Base-by-base conservation (phyloP, 176 grass and related monocot genomes). In the Phragmites australis region DNA sequence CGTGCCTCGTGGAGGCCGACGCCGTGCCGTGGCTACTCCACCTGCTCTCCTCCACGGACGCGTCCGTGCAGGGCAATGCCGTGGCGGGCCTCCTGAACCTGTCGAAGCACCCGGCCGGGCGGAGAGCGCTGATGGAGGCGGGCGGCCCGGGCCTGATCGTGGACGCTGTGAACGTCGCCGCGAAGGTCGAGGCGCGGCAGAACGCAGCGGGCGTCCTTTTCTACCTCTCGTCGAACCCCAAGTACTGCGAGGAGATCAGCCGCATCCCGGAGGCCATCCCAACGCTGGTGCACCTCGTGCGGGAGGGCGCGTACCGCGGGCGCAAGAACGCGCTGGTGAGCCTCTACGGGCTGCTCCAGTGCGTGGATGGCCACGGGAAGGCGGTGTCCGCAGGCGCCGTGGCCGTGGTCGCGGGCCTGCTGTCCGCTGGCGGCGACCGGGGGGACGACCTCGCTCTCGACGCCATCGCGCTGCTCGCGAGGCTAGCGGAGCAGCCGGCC, bases 171-270 rank as follows among this genome's bases (percentile, higher is more conserved):
- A 85, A 71, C 27, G 61, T 71, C 2, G 92, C 83, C 3, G 40
- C 82, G 17, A 94, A 75, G 50, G 55, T 75, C 0, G 88, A 93
- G 64, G 81, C 90, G 16, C 81, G 74, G 83, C 90, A 98, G 84
- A 94, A 94, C 84, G 92, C 95, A 16, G 90, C 81, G 19, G 92
- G 88, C 22, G 84, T 98, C 16, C 43, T 98, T 8, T 98, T 94
- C 92, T 94, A 94, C 80, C 88, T 98, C 2, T 89, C 95, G 5
- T 85, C 92, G n/a, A 55, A 83, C 65, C 62, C 78, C 37, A 83
- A 78, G n/a, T 89, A 89, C 88, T 81, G 86, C 65, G 66, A 66
- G n/a, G 92, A 89, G 83, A 93, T 94, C 61, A 50, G 81, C 42
- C 82, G 74, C 25, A 81, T 91, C 30, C 88, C 87, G 17, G 83